These are phyloP conservation scores for Aspergillus panamensis DNA, from an alignment of 495 filamentous ascomycete genomes.

Conservation along the genomic window DNA sequence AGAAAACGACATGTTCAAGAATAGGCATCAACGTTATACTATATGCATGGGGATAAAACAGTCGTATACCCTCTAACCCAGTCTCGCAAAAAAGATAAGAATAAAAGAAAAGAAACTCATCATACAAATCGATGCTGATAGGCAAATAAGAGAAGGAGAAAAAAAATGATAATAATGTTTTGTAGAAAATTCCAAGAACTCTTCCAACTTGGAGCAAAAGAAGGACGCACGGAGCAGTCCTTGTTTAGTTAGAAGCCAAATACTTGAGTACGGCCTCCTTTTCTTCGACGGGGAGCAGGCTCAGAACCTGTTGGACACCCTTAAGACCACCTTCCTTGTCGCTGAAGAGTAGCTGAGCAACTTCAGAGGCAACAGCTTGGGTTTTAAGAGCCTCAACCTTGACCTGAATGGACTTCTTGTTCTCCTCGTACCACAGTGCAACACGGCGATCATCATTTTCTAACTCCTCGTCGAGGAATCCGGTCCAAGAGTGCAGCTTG, in stretches of 20 bases:
- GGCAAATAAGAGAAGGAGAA: constrained; percentile 9
- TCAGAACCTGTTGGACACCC: constrained; percentile 80
- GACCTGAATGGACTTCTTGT: constrained; percentile 70
- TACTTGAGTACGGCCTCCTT: constrained; percentile 80
- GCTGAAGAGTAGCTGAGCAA: constrained; percentile 70
- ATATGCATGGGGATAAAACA: constrained; percentile 11
- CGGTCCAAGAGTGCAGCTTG: constrained; percentile 74
- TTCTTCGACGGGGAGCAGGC: constrained; percentile 81
- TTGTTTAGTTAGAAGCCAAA: constrained; percentile 44
- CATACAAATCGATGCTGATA: constrained; percentile 3
- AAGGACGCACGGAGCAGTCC: background rate
- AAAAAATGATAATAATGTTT: constrained; percentile 16
- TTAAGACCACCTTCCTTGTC: constrained; percentile 76
- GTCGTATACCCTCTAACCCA: constrained; percentile 17
- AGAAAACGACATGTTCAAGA: constrained; percentile 7
- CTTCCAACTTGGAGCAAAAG: constrained; percentile 14
- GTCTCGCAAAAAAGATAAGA: background rate
- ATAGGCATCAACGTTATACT: constrained; percentile 5
- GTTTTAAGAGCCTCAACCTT: constrained; percentile 79
- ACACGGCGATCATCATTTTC: constrained; percentile 75
- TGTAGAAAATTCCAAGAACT: constrained; percentile 4
- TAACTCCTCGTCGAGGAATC: constrained; percentile 60
- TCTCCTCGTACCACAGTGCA: constrained; percentile 96
- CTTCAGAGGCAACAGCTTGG: constrained; percentile 72
- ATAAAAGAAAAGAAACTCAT: constrained; percentile 7